Evolutionary conservation across 768 basidiomycete genomes (phyloP), one percentile per base, ranked within the genome.

Genomic region (Trametes maxima): DNA sequence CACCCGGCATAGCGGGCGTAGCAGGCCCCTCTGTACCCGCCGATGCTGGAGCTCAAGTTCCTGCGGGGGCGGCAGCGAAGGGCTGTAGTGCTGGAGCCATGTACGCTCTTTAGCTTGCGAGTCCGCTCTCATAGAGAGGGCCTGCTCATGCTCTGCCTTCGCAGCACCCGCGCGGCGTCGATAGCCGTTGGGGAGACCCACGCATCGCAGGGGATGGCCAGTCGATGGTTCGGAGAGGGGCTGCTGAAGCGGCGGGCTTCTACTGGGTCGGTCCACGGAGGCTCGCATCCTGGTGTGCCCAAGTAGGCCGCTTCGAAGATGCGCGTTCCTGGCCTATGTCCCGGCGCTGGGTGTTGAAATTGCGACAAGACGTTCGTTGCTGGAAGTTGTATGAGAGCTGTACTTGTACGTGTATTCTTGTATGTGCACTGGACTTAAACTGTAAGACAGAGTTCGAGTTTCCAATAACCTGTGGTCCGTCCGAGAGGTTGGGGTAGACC

Each of bases 161-260:
- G 35, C 36, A 57, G 56, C 37, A 47, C 47, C 7, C 47, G 56
- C 11, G 21, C 56, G 39, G 19, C 57, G 17, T 43, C 57, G 40
- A 16, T 28, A 28, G 40, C 8, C 5, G 40, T 17, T n/a, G 28
- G 14, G 11, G 17, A 25, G 37, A 39, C 48, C 28, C 40, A 5
- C 8, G n/a, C 57, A 5, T 5, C 47, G 40, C 25, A 50, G 37
- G 22, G 24, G 3, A 3, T 33, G 13, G 47, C 13, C 35, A 44
- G 48, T 22, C 57, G 57, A 25, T 58, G 57, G 57, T 50, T 58
- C 19, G 57, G 57, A 6, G 48, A 24, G 1, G 57, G 57, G 28
- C n/a, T 50, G 22, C 14, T 58, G 40, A 58, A 43, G 48, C 48
- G 57, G 19, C 24, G 57, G 1, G 57, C 57, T 12, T 43, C 57